Base-by-base conservation (phyloP, 176 grass and related monocot species). In the Oryza brachyantha region DNA sequence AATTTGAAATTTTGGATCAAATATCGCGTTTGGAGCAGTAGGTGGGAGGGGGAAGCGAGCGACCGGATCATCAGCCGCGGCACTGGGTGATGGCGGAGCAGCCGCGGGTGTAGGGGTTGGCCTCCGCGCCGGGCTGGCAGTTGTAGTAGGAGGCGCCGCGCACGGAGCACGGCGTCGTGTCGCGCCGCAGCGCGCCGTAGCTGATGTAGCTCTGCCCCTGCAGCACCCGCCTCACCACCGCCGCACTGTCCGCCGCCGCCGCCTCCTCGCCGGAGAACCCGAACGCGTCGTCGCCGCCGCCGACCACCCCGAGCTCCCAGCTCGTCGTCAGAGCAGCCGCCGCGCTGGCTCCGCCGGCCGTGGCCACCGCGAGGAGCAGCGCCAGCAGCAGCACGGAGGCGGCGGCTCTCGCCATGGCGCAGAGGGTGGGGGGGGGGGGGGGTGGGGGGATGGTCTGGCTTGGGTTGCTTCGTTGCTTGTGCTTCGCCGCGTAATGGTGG, bases 61-160 rank as follows among this genome's bases (percentile, higher is more conserved):
- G n/a, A n/a, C n/a, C n/a, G n/a, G n/a, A n/a, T n/a, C n/a, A 52
- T 86, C 78, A 90, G 29, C 80, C 66, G 78, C 90, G 87, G 87
- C 93, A 97, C 7, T 67, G 70, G 1, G 87, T 84, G 85, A 92
- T 90, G 74, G 82, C 72, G 50, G 73, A 81, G 79, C 90, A 97
- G 10, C 93, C 85, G 66, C 90, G 87, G 32, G 24, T 36, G 83
- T 97, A 93, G 42, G 93, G 93, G 73, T 97, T 90, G 60, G 71
- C 83, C 41, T 79, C 27, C 0, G 45, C 90, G 7, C 90, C 87
- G n/a, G 76, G 75, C 7, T 48, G 84, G 85, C 90, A 97, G 90
- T 97, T 97, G 90, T 97, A 97, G 93, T 97, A 90, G 70, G 93
- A 97, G 3, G 85, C 83, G n/a, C 93, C 93, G 7, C 87, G 76